Percentiles rank a stretch among this genome's conserved stretches.
These are phyloP conservation scores for Penicillium ochrochloron DNA, from an alignment of 495 filamentous ascomycete genomes.

Conservation along the genomic window DNA sequence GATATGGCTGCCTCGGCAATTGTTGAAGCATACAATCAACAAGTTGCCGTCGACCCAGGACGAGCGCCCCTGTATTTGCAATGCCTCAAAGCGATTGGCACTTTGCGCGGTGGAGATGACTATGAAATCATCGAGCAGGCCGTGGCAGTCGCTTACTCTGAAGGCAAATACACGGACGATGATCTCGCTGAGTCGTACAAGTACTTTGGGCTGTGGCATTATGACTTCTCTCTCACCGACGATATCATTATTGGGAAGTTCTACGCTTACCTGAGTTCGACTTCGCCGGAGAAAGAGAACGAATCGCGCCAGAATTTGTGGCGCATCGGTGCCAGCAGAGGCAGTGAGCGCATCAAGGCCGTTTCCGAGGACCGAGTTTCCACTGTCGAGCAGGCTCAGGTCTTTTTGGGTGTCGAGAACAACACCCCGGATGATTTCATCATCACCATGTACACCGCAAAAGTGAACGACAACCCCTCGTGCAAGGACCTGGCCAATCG, in stretches of 20 bases:
- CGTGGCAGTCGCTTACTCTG: constrained; percentile 43
- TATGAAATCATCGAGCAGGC: constrained; percentile 40
- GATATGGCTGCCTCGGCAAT: constrained; percentile 45
- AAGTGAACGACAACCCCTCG: constrained; percentile 55
- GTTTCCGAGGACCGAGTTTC: constrained; percentile 43
- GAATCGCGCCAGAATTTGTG: constrained; percentile 58
- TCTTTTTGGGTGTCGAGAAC: constrained; percentile 58
- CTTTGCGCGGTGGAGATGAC: constrained; percentile 42
- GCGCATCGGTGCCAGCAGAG: constrained; percentile 57
- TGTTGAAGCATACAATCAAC: constrained; percentile 45
- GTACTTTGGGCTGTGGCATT: constrained; percentile 52
- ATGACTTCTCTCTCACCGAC: constrained; percentile 49
- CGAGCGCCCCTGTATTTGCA: constrained; percentile 39
- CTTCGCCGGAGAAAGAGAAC: constrained; percentile 45
- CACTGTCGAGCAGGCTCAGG: constrained; percentile 63
- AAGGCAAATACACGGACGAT: constrained; percentile 52
- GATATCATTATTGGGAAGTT: constrained; percentile 63
- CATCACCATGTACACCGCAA: constrained; percentile 60
- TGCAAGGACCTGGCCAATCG: constrained; percentile 54
- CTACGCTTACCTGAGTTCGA: constrained; percentile 53
- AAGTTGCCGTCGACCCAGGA: constrained; percentile 41
- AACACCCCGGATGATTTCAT: constrained; percentile 63
- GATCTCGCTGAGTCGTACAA: constrained; percentile 60
- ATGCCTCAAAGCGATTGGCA: constrained; percentile 43
- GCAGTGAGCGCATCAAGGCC: constrained; percentile 57